Evolutionary conservation across 306 rosid genomes (phyloP), one percentile per base, ranked within the genome.

Genomic region (Hippophae rhamnoides): DNA sequence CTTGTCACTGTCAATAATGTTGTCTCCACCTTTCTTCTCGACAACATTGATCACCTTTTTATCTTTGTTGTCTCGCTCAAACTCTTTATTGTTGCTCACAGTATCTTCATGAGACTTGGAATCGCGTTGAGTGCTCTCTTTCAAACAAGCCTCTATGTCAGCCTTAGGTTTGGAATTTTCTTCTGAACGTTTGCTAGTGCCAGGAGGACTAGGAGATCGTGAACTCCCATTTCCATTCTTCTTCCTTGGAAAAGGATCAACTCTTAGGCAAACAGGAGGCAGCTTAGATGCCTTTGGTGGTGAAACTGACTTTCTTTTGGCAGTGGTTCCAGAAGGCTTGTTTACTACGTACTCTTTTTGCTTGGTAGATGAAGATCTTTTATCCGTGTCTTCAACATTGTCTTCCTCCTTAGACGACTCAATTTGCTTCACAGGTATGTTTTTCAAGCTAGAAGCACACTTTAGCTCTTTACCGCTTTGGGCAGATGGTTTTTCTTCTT

Each of bases 201-300:
- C 57, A 52, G 86, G 76, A 52, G 89, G 84, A 62, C 90, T 81
- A 1, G 74, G 80, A 2, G 85, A 84, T 53, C 77, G 73, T 5
- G 85, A 80, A 11, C 69, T 73, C 8, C 82, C 71, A 5, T 60
- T 74, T n/a, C 69, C 65, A 47, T 50, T 70, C 55, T 67, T 84
- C 76, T 70, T 85, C 74, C 55, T 82, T 55, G 86, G 86, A 40
- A 81, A 66, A 47, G 87, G 92, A 71, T 83, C 95, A 18, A 90
- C 84, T 81, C 98, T 81, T 47, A 87, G 68, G 73, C 98, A 87
- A 62, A 85, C 86, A 8, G 98, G 98, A 65, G 92, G 84, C 26
- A 87, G 55, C 69, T 75, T 83, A 3, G 85, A 62, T 42, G 68
- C 56, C 58, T 78, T 84, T 26, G 66, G 69, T 0, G 80, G 77